These are phyloP conservation scores for Stygiomarasmius scandens DNA, from an alignment of 1,284 basidiomycete genomes.

Conservation along the genomic window DNA sequence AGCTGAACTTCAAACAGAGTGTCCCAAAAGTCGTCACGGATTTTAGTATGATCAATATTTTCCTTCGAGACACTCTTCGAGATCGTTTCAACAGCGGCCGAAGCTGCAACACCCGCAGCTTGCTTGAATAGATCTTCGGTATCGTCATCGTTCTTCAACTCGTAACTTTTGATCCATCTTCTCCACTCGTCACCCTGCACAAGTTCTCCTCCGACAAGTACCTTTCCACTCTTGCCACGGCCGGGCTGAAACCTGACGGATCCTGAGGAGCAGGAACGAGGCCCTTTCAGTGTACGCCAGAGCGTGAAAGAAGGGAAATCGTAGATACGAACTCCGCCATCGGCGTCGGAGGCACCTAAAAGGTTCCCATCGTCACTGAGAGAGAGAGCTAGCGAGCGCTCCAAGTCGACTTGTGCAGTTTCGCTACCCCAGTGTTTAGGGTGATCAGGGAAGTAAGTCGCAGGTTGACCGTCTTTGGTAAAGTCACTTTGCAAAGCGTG, in stretches of 20 bases:
- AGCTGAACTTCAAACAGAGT: conserved; percentile 3
- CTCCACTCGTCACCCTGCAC: neutral
- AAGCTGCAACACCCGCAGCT: neutral
- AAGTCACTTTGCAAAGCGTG: neutral
- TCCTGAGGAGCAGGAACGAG: neutral
- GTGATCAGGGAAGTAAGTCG: neutral
- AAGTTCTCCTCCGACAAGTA: neutral
- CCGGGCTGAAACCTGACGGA: conserved; percentile 12
- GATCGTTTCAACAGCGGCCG: neutral
- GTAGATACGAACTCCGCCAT: conserved; percentile 7
- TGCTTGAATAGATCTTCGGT: neutral
- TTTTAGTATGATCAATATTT: neutral
- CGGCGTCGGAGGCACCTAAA: conserved; percentile 1
- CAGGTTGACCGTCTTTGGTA: neutral
- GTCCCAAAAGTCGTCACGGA: neutral
- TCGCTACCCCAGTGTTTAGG: conserved; percentile 4
- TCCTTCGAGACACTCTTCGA: neutral
- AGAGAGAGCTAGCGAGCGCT: neutral
- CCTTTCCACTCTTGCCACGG: neutral
- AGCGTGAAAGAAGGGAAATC: neutral
- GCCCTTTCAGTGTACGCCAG: neutral
- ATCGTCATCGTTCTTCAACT: neutral
- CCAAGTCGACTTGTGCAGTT: neutral
- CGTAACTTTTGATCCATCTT: neutral
- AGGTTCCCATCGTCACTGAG: conserved; percentile 9